Evolutionary conservation across 306 rosid genomes (phyloP).

Genomic region (Prunus kanzakura): DNA sequence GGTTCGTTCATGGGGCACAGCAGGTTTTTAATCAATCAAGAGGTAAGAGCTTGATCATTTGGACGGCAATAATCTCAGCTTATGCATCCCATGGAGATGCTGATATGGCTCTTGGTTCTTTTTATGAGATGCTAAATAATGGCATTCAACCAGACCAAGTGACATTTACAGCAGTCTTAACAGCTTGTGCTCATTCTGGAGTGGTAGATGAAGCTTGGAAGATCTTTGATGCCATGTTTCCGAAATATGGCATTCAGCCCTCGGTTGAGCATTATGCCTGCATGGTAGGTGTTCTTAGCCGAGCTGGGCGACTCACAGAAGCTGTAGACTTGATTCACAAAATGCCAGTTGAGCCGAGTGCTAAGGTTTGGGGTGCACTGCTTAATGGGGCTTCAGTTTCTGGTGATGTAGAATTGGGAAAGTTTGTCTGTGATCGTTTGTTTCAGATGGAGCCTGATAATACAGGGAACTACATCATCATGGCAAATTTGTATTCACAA

Average conservation of each 20-base stretch:
- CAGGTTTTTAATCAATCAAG: conserved; percentile 51
- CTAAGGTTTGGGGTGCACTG: conserved; percentile 91
- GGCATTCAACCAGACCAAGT: conserved; percentile 79
- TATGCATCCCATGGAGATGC: conserved; percentile 77
- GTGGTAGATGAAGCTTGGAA: conserved; percentile 72
- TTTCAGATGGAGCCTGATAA: conserved; percentile 72
- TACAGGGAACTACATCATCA: conserved; percentile 71
- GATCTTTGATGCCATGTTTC: conserved; percentile 54
- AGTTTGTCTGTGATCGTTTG: conserved; percentile 57
- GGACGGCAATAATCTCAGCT: conserved; percentile 85
- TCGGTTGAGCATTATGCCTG: conserved; percentile 86
- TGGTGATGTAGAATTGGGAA: conserved; percentile 68
- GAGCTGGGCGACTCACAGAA: conserved; percentile 72
- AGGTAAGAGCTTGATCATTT: conserved; percentile 54
- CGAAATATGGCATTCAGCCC: conserved; percentile 52
- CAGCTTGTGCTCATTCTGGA: conserved; percentile 82
- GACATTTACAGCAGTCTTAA: conserved; percentile 63
- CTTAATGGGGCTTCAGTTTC: conserved; percentile 75
- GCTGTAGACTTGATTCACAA: conserved; percentile 60
- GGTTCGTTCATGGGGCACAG: conserved; percentile 57
- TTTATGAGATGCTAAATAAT: conserved; percentile 48
- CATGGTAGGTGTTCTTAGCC: conserved; percentile 77
- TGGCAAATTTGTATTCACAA: conserved; percentile 82
- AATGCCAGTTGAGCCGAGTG: conserved; percentile 72
- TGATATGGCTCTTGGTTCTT: conserved; percentile 46